Evolutionary conservation across 306 rosid species (phyloP).

Genomic region (Begonia fuchsioides): DNA sequence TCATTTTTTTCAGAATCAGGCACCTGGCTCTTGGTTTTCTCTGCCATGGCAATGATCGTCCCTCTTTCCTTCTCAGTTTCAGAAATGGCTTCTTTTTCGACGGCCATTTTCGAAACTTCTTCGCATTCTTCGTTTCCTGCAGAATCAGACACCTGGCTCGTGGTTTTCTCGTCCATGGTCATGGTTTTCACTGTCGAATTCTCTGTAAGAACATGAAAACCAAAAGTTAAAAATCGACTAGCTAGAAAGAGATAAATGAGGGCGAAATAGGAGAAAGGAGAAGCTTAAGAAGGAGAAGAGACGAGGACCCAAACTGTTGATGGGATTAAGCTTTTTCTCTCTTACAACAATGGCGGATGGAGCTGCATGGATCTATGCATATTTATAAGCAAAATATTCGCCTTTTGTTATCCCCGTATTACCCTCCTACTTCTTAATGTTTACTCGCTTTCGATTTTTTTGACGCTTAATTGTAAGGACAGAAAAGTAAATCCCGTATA

Average conservation of each 20-base stretch:
- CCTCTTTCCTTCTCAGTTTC: neutral
- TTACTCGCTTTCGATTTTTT: neutral
- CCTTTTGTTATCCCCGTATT: neutral
- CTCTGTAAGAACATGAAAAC: too few relatives aligned
- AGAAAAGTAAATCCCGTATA: neutral
- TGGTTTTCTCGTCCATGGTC: too few relatives aligned
- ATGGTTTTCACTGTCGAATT: too few relatives aligned
- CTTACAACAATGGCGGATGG: neutral
- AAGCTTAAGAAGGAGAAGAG: neutral
- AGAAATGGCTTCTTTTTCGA: neutral
- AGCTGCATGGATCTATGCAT: neutral
- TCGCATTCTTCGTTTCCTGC: too few relatives aligned
- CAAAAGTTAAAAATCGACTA: too few relatives aligned
- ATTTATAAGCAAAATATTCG: neutral
- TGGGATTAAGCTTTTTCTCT: neutral
- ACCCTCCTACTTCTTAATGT: neutral
- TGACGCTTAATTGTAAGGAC: neutral
- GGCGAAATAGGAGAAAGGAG: neutral
- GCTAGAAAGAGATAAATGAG: too few relatives aligned
- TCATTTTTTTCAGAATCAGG: too few relatives aligned
- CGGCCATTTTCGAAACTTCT: too few relatives aligned
- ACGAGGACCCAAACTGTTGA: neutral
- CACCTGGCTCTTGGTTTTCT: too few relatives aligned
- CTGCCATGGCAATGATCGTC: too few relatives aligned
- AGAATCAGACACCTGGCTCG: too few relatives aligned